Base-by-base conservation (phyloP, 345 rosid species). In the Salix dunnii region DNA sequence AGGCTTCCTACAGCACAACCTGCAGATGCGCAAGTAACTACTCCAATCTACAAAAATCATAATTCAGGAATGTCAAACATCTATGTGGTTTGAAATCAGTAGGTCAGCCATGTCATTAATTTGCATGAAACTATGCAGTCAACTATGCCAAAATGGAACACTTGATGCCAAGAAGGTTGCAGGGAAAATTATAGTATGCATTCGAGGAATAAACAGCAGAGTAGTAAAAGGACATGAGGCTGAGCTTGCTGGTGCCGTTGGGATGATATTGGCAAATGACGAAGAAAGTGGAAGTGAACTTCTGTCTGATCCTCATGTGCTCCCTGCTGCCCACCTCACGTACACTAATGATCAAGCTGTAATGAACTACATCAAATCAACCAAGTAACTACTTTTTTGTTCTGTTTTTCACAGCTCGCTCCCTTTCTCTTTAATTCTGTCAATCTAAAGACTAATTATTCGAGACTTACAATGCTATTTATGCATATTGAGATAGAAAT, bases 131-230 rank as follows among this genome's bases (percentile, higher is more conserved):
- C 17, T 3, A 5, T 46, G 49, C 49, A 46, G 49, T 14, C 49
- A 46, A 4, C 16, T 25, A 2, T 70, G 75, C 60, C 1, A 1
- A 28, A 16, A 16, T 7, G 69, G 76, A 35, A 80, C 87, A 33
- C 84, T 93, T 20, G 93, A 93, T 74, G 87, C 87, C 0, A 21
- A 23, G 61, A 90, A 85, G 77, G 93, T 77, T 16, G 77, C 74
- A 7, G 94, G 94, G 38, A 93, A 89, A 82, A 88, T 89, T 20
- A 17, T 91, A 79, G 74, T 85, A 7, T 89, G 90, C 72, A 53
- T 85, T 23, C 70, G 80, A 20, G 86, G 86, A 2, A 75, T 27
- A 2, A 79, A 30, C 4, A 60, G 13, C 2, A 77, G 86, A 79
- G 30, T 64, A 16, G 74, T 77, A 2, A 82, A 82, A 38, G 89